Conservation (phyloP, 2,329 filamentous ascomycete genomes). For the Eutypella sp. region DNA sequence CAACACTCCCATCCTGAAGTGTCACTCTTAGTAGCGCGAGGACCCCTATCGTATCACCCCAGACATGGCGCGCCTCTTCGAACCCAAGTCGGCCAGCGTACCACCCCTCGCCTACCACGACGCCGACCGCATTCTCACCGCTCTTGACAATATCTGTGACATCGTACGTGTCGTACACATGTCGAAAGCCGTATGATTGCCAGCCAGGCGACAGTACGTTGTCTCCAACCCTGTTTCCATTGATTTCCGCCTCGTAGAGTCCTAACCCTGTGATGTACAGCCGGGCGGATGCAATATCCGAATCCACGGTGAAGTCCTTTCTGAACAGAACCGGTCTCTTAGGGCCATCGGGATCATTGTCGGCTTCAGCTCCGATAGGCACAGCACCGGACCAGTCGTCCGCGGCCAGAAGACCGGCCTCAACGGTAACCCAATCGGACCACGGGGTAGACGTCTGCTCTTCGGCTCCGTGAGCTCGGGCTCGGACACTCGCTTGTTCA, state of each 20-base stretch:
- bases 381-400: conserved; percentile 27
- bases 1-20: conserved; percentile 8
- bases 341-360: conserved; percentile 19
- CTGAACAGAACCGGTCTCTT: conserved; percentile 29
- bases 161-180: conserved; percentile 50
- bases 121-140: conserved; percentile 36
- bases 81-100: conserved; percentile 37
- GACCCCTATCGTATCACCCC: conserved; percentile 26
- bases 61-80: conserved; percentile 21
- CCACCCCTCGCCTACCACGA: conserved; percentile 49
- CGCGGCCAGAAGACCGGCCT: conserved; percentile 28
- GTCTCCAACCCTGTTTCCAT: conserved; percentile 37
- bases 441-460: conserved; percentile 21
- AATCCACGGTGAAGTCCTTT: conserved; percentile 25
- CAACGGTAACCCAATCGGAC: conserved; percentile 28
- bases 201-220: conserved; percentile 45
- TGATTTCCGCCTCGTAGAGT: conserved; percentile 42
- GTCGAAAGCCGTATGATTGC: conserved; percentile 44
- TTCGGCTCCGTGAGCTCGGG: conserved; percentile 27
- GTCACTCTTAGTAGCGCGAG: conserved; percentile 26
- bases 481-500: conserved; percentile 29
- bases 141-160: conserved; percentile 36
- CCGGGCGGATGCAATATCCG: conserved; percentile 29
- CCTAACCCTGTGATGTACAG: conserved; percentile 44
- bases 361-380: conserved; percentile 26